phyloP scores from a whole-genome alignment of 176 grass and related monocot species.

The Leersia perrieri region DNA sequence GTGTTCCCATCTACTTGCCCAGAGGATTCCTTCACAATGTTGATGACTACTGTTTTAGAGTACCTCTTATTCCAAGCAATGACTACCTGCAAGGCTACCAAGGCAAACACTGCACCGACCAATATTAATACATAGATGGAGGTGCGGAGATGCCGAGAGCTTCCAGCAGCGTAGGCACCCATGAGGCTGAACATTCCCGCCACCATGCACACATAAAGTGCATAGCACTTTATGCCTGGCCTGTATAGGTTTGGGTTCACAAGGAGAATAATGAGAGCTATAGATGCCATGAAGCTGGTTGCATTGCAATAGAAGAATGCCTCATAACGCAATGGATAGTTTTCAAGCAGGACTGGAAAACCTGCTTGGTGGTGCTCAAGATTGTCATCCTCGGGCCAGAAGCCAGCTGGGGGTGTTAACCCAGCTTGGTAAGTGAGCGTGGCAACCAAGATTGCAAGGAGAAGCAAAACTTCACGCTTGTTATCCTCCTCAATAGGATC shows the following conservation, averaged over 20 bases:
- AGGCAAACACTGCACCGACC: constrained; percentile 9
- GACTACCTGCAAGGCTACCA: constrained; percentile 6
- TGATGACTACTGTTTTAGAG: too few species aligned
- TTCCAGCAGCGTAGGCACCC: constrained; percentile 51
- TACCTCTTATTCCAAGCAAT: not conserved
- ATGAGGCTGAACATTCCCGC: constrained; percentile 32
- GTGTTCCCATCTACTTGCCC: not conserved
- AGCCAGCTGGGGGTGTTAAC: constrained; percentile 41
- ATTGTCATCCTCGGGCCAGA: constrained; percentile 12
- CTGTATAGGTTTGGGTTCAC: constrained; percentile 39
- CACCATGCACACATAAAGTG: constrained; percentile 39
- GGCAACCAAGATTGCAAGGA: constrained; percentile 37
- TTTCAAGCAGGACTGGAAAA: constrained; percentile 29
- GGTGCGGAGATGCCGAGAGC: constrained; percentile 23
- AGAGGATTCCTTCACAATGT: not conserved
- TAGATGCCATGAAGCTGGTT: constrained; percentile 47
- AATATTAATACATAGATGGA: constrained; percentile 37
- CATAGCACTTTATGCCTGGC: constrained; percentile 23
- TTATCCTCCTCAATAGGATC: not conserved
- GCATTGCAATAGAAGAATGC: constrained; percentile 62
- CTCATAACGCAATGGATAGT: not conserved
- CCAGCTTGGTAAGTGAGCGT: constrained; percentile 57
- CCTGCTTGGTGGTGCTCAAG: not conserved
- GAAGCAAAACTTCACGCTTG: constrained; percentile 33
- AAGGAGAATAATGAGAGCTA: constrained; percentile 47